A percentile compares a stretch with the other conserved stretches of the same genome.
phyloP scores from a whole-genome alignment of 352 stramenopile species.

The Phytopythium vexans region DNA sequence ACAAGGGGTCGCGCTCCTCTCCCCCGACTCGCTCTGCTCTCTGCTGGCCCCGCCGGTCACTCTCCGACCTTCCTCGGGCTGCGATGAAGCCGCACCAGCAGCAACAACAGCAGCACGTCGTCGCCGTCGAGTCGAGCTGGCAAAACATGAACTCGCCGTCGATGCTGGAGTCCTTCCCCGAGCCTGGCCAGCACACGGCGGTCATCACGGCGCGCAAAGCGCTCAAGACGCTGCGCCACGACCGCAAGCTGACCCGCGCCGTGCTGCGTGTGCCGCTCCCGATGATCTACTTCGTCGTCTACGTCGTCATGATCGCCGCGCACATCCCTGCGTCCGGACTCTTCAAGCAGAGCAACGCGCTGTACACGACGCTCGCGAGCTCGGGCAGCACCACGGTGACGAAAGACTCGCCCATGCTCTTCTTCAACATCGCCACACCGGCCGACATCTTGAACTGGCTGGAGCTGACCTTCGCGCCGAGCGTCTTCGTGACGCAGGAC shows the following conservation, averaged over 20 bases:
- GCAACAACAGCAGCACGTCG: too few species aligned
- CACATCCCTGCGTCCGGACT: conserved; percentile 34
- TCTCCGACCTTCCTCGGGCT: too few species aligned
- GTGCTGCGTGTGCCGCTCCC: conserved; percentile 31
- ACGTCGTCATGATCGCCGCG: conserved; percentile 36
- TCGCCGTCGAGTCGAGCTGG: too few species aligned
- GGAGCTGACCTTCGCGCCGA: conserved; percentile 30
- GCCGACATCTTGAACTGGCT: conserved; percentile 42
- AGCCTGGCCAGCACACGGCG: too few species aligned
- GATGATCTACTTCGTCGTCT: conserved; percentile 36
- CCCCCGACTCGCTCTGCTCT: too few species aligned
- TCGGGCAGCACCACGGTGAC: conserved; percentile 45
- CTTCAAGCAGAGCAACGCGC: conserved; percentile 27
- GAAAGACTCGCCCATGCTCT: conserved; percentile 26
- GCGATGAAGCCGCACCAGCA: too few species aligned
- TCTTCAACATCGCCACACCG: conserved; percentile 27
- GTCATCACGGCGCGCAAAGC: conserved; percentile 15
- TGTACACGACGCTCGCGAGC: conserved; percentile 28
- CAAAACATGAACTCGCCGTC: too few species aligned
- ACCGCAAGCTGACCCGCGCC: conserved; percentile 31
- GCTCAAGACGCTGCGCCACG: conserved; percentile 30
- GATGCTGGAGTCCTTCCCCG: too few species aligned
- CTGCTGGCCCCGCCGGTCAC: too few species aligned
- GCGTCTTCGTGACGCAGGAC: conserved; percentile 40
- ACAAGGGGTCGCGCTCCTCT: too few species aligned